These are phyloP conservation scores for Yamadazyma blattariae DNA, from an alignment of 1,139 yeast genomes.

Conservation along the genomic window DNA sequence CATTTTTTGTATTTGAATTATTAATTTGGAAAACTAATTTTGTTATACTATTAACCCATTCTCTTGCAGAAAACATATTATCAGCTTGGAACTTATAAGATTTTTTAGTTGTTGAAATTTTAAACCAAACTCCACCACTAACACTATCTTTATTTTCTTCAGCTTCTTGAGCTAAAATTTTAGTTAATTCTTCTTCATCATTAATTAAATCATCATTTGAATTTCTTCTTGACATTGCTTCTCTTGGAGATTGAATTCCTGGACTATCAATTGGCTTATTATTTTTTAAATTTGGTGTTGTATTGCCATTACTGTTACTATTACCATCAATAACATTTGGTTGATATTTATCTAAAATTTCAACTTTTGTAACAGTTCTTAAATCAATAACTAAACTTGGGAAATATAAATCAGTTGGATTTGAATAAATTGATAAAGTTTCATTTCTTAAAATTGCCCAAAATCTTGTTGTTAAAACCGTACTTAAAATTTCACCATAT, in stretches of 20 bases:
- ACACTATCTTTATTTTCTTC: constrained; percentile 29
- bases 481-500: constrained; percentile 38
- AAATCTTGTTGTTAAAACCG: constrained; percentile 40
- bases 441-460: constrained; percentile 81
- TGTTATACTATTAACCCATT: constrained; percentile 76
- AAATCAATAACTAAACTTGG: constrained; percentile 77
- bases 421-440: constrained; percentile 64
- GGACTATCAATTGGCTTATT: constrained; percentile 8
- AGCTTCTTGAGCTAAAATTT: constrained; percentile 22
- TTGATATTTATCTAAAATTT: constrained; percentile 37
- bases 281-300: constrained; percentile 10
- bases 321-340: constrained; percentile 11
- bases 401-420: constrained; percentile 77
- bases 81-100: constrained; percentile 72
- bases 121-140: constrained; percentile 47
- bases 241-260: constrained; percentile 12
- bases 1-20: constrained; percentile 65
- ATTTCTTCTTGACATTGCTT: constrained; percentile 7
- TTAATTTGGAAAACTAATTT: constrained; percentile 67
- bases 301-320: constrained; percentile 1
- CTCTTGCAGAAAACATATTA: constrained; percentile 65
- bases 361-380: constrained; percentile 60
- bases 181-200: constrained; percentile 26
- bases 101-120: constrained; percentile 54
- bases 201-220: constrained; percentile 17